A percentile compares a stretch with the other conserved stretches of the same genome.
These are phyloP conservation scores for Wickerhamomyces strasburgensis DNA, from an alignment of 805 yeast species.

Conservation along the genomic window DNA sequence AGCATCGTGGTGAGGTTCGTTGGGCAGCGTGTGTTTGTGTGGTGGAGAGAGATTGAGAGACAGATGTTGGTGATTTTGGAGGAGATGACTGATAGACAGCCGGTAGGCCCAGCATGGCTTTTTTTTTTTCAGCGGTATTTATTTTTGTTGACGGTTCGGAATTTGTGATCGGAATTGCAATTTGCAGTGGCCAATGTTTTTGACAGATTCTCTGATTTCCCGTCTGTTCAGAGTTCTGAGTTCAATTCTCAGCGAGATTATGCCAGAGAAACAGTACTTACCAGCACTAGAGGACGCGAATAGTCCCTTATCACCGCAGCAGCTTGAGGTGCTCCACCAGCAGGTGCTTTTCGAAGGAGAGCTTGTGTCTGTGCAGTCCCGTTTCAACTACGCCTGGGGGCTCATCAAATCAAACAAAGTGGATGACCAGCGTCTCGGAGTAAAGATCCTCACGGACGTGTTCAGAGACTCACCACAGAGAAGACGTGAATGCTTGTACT, in stretches of 20 bases:
- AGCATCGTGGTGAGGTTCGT: slow-evolving; percentile 15
- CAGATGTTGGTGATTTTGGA: no score
- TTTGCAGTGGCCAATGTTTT: no score
- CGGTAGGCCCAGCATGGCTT: slow-evolving; percentile 5
- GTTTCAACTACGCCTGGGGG: slow-evolving; percentile 97
- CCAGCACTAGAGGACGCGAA: slow-evolving; percentile 24
- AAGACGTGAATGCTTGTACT: slow-evolving; percentile 85
- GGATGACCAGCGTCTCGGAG: slow-evolving; percentile 72
- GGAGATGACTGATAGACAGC: slow-evolving; percentile 1
- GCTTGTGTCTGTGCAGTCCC: slow-evolving; percentile 72
- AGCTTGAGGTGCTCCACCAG: slow-evolving; percentile 66
- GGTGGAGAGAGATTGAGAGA: neutral
- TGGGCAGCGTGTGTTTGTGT: neutral
- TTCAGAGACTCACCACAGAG: slow-evolving; percentile 77
- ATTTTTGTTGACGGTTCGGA: no score
- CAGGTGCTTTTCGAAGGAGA: slow-evolving; percentile 83
- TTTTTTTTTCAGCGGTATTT: no score
- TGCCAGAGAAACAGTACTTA: neutral
- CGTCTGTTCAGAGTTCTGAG: no score
- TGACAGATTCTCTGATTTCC: no score
- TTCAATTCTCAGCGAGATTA: no score
- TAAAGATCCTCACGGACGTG: slow-evolving; percentile 60
- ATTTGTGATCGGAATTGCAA: no score
- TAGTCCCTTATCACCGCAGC: slow-evolving; percentile 62
- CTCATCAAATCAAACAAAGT: slow-evolving; percentile 64